Evolutionary conservation across 2,329 filamentous ascomycete genomes (phyloP).

Genomic region (Penicillium capsulatum): DNA sequence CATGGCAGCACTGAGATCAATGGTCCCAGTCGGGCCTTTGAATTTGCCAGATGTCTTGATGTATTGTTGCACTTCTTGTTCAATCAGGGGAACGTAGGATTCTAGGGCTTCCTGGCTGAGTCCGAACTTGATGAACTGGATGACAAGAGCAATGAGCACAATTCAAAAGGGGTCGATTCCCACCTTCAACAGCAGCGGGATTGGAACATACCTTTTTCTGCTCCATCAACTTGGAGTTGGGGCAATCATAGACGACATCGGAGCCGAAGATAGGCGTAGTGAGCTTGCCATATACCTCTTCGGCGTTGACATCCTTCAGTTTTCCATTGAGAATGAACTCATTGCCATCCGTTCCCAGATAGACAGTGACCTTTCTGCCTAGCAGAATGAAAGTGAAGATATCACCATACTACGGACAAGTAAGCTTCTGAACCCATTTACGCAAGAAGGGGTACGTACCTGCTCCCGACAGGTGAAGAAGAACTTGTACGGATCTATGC

Average conservation of each 20-base stretch:
- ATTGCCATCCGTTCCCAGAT: conserved; percentile 75
- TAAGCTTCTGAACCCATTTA: too few species aligned
- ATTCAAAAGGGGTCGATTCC: not conserved
- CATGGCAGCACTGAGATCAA: conserved; percentile 64
- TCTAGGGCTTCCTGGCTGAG: conserved; percentile 57
- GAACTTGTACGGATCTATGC: conserved; percentile 68
- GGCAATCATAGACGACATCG: conserved; percentile 86
- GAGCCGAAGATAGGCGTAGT: conserved; percentile 70
- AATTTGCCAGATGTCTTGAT: conserved; percentile 54
- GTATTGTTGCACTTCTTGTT: conserved; percentile 58
- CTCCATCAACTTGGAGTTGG: conserved; percentile 89
- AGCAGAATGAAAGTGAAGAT: conserved; percentile 87
- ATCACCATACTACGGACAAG: conserved; percentile 66
- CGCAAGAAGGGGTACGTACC: conserved; percentile 43
- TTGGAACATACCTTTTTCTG: conserved; percentile 73
- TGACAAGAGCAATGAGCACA: not conserved
- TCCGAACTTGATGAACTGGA: conserved; percentile 59
- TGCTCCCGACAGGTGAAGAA: conserved; percentile 69
- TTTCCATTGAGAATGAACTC: conserved; percentile 94
- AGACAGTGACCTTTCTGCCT: conserved; percentile 83
- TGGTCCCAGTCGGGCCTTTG: conserved; percentile 55
- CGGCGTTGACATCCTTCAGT: conserved; percentile 81
- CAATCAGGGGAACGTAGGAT: conserved; percentile 77
- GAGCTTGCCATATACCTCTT: conserved; percentile 81
- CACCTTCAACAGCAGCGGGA: not conserved